phyloP scores from a whole-genome alignment of 2,329 filamentous ascomycete genomes.

The Beauveria brongniartii region DNA sequence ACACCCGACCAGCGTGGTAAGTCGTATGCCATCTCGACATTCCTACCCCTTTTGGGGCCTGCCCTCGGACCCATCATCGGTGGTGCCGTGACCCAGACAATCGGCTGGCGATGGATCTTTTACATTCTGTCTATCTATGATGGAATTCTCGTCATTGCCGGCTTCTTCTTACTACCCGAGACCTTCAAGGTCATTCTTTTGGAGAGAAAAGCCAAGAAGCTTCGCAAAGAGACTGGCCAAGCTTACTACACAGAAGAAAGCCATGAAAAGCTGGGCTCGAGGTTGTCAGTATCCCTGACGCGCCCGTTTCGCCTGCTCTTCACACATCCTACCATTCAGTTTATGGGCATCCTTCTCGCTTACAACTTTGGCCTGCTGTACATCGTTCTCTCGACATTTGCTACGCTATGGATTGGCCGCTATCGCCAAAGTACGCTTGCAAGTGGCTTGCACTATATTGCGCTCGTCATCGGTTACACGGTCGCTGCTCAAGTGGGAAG shows the following conservation, averaged over 20 bases:
- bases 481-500: slow-evolving; percentile 29
- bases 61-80: slow-evolving; percentile 61
- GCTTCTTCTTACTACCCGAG: slow-evolving; percentile 41
- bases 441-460: slow-evolving; percentile 42
- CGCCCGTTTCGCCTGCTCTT: slow-evolving; percentile 27
- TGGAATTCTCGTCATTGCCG: slow-evolving; percentile 45
- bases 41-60: slow-evolving; percentile 43
- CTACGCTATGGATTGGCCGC: slow-evolving; percentile 35
- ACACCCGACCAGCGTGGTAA: slow-evolving; percentile 26
- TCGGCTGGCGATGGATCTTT: slow-evolving; percentile 64
- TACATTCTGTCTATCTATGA: slow-evolving; percentile 54
- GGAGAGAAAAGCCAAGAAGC: slow-evolving; percentile 1
- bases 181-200: slow-evolving; percentile 59
- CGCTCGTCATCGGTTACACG: slow-evolving; percentile 36
- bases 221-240: not conserved
- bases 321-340: slow-evolving; percentile 37
- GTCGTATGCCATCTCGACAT: slow-evolving; percentile 24
- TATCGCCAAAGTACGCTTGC: slow-evolving; percentile 37
- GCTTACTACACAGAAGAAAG: not conserved
- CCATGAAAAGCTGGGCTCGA: not conserved
- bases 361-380: slow-evolving; percentile 43
- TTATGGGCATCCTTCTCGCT: slow-evolving; percentile 36
- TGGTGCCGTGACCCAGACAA: slow-evolving; percentile 54
- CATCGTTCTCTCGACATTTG: slow-evolving; percentile 45
- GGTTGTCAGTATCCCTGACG: not conserved